A percentile compares a stretch with the other conserved stretches of the same genome.
Conservation (phyloP, 2,329 filamentous ascomycete species). For the Hymenoscyphus repandus region DNA sequence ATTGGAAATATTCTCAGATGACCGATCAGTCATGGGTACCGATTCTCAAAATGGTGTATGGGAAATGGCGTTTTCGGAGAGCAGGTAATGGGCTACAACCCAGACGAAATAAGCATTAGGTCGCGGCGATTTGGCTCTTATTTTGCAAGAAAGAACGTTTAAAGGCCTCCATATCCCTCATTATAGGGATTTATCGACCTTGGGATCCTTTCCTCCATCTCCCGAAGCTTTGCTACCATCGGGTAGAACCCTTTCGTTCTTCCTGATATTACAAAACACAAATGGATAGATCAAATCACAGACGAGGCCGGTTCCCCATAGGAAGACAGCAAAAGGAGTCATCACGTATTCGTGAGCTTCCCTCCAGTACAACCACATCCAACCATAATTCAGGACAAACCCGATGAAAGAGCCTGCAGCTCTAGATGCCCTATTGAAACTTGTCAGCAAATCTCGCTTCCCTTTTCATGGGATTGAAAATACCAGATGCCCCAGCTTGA, state of each 20-base stretch:
- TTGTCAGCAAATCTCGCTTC: background rate
- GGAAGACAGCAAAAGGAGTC: slow-evolving; percentile 38
- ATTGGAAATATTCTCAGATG: background rate
- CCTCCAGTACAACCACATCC: slow-evolving; percentile 47
- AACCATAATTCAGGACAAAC: slow-evolving; percentile 34
- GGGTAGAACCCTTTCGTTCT: slow-evolving; percentile 34
- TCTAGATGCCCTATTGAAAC: slow-evolving; percentile 38
- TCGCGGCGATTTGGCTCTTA: too few relatives aligned
- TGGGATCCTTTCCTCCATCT: background rate
- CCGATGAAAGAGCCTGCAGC: slow-evolving; percentile 39
- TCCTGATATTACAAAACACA: slow-evolving; percentile 36
- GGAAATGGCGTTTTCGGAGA: too few relatives aligned
- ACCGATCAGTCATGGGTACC: background rate
- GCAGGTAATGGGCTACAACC: too few relatives aligned
- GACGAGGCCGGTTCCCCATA: slow-evolving; percentile 36
- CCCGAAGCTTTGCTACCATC: slow-evolving; percentile 31
- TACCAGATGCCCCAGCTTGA: slow-evolving; percentile 45
- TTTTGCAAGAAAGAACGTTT: too few relatives aligned
- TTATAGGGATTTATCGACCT: background rate
- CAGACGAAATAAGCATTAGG: too few relatives aligned
- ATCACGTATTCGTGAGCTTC: slow-evolving; percentile 44
- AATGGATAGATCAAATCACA: slow-evolving; percentile 43
- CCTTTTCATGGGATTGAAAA: slow-evolving; percentile 23
- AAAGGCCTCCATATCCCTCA: too few relatives aligned
- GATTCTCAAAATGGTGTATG: background rate